These are phyloP conservation scores for Lichtheimia corymbifera DNA, from an alignment of 371 early-diverging fungal species.

Conservation along the genomic window DNA sequence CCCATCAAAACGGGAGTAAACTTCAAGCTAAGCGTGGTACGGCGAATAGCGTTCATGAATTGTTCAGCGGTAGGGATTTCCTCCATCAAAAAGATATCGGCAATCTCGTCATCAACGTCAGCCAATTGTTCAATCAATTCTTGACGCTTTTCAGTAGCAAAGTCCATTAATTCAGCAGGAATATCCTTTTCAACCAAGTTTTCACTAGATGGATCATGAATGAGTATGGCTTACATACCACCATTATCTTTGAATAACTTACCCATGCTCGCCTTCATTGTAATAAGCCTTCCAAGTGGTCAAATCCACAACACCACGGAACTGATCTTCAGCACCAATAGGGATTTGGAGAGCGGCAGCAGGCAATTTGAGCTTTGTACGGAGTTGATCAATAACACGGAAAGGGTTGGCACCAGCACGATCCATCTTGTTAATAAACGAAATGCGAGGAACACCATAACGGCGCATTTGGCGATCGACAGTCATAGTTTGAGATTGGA, in stretches of 20 bases:
- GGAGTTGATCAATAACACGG: constrained; percentile 90
- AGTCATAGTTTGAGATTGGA: constrained; percentile 94
- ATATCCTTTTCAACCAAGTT: constrained; percentile 69
- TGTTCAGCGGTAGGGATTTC: constrained; percentile 72
- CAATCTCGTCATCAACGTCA: constrained; percentile 87
- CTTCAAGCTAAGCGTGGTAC: constrained; percentile 75
- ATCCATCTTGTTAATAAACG: constrained; percentile 93
- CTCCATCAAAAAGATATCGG: constrained; percentile 81
- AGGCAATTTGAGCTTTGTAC: constrained; percentile 83
- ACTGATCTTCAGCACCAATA: constrained; percentile 88
- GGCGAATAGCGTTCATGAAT: constrained; percentile 74
- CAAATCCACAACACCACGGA: constrained; percentile 93
- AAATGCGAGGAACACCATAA: constrained; percentile 85
- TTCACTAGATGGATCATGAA: constrained; percentile 45
- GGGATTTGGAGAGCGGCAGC: constrained; percentile 95
- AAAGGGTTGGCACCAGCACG: constrained; percentile 94
- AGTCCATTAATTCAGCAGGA: constrained; percentile 77
- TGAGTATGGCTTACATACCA: background rate
- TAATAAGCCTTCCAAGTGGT: constrained; percentile 84
- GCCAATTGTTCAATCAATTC: constrained; percentile 85
- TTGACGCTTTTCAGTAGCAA: constrained; percentile 71
- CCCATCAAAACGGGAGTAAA: constrained; percentile 90
- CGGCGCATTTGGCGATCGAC: constrained; percentile 95
- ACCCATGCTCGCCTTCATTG: constrained; percentile 91
- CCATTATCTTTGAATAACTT: constrained; percentile 17